phyloP scores from a whole-genome alignment of 164 flowering plant genomes.

The Pachysandra terminalis region DNA sequence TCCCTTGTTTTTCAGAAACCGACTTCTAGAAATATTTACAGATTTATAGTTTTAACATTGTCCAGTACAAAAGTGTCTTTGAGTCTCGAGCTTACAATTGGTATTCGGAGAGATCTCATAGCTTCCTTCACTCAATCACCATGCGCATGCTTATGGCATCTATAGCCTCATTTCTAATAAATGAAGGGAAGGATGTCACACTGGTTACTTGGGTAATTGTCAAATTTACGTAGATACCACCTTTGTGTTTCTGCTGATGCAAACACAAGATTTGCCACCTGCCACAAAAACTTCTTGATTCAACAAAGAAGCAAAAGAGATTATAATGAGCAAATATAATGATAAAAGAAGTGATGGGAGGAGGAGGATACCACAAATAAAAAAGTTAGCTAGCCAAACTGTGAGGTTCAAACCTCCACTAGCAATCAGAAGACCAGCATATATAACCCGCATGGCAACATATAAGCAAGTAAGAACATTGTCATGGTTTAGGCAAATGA shows the following conservation, averaged over 20 bases:
- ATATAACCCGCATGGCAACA: conserved; percentile 58
- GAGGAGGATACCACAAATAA: conserved; percentile 62
- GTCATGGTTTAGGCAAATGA: background rate
- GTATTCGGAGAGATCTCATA: background rate
- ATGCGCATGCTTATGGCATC: background rate
- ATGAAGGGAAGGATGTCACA: conserved; percentile 63
- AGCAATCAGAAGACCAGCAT: conserved; percentile 71
- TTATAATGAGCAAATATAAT: too few relatives aligned
- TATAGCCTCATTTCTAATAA: conserved; percentile 31
- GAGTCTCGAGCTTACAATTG: background rate
- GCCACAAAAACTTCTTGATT: conserved; percentile 12
- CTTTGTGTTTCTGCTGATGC: conserved; percentile 83
- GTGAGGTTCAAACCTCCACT: conserved; percentile 79
- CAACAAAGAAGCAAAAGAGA: background rate
- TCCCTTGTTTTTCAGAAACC: too few relatives aligned
- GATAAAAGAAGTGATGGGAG: too few relatives aligned
- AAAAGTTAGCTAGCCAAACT: conserved; percentile 67
- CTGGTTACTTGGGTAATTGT: conserved; percentile 64
- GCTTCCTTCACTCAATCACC: background rate
- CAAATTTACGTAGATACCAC: conserved; percentile 79
- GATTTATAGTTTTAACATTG: background rate
- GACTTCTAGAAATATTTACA: too few relatives aligned
- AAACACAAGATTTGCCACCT: conserved; percentile 70
- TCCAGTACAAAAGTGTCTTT: background rate
- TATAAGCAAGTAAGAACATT: too few relatives aligned